Base-by-base conservation (phyloP, 2,329 filamentous ascomycete species). In the Hypoxylon sp. region DNA sequence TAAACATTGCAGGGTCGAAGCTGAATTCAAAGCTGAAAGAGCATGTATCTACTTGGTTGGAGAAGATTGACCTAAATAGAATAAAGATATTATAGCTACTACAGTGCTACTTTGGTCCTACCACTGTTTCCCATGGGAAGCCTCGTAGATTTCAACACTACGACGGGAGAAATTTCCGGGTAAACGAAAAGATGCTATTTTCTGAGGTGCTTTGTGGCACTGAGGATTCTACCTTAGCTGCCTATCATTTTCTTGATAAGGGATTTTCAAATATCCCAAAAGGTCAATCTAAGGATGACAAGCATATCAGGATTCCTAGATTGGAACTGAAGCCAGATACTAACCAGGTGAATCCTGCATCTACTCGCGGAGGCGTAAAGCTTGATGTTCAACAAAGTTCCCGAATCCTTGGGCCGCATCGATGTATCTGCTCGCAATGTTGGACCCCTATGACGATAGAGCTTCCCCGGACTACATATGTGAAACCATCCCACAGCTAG, bases 401-500 rank as follows among this genome's bases (percentile, higher is more conserved):
- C 36, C 36, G n/a, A 41, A 41, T 43, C 10, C 17, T 11, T 11
- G 17, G 17, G 17, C 38, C 38, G 17, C 17, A 19, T 43, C 19
- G 9, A 17, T 43, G 38, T 17, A 43, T 17, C 38, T 19, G 10
- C 38, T 19, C 17, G 17, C 38, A 19, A 43, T 21, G 7, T 21
- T 43, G 38, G 17, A 56, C 28, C 38, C 14, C 14, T 45, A 56
- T 56, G 53, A 56, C 53, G 53, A 46, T 46, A 34, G 38, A 19
- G 14, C 23, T 46, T 14, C 28, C 25, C 21, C n/a, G 23, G 17
- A 23, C 17, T 14, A 34, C 38, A 56, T 34, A 56, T 32, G 6
- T 46, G 38, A 56, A 56, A 56, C 53, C 53, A 23, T 56, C 53
- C 53, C 25, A 46, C 53, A 28, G 41, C n/a, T 23, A 36, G 25